phyloP scores from a whole-genome alignment of 2,329 filamentous ascomycete genomes.

The Massarina eburnea region DNA sequence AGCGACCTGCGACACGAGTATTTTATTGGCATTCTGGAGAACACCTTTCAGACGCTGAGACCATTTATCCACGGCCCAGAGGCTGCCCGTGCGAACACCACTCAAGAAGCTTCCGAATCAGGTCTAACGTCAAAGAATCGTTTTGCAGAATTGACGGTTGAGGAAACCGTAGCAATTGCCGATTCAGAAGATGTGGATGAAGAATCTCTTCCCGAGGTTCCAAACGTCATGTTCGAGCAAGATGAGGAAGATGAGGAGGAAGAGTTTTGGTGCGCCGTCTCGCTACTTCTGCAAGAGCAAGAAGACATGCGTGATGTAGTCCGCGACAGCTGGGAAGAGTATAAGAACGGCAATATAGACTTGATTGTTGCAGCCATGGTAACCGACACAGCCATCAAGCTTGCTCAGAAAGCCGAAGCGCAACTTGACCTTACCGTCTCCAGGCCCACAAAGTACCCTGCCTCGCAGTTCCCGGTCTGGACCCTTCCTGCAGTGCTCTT shows the following conservation, averaged over 20 bases:
- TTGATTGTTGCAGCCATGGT: conserved; percentile 7
- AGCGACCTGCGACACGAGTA: conserved; percentile 4
- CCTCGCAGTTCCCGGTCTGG: not conserved
- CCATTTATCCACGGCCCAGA: not conserved
- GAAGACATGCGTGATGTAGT: not conserved
- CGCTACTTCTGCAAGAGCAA: conserved; percentile 2
- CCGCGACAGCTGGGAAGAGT: conserved; percentile 6
- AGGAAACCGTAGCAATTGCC: conserved; percentile 1
- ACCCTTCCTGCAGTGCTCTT: not conserved
- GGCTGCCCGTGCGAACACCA: not conserved
- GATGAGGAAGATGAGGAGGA: conserved; percentile 5
- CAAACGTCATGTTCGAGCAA: not conserved
- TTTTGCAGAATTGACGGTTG: conserved; percentile 5
- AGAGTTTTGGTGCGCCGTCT: conserved; percentile 6
- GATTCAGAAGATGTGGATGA: not conserved
- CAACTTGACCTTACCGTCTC: conserved; percentile 8
- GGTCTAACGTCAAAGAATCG: conserved; percentile 2
- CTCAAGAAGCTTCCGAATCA: not conserved
- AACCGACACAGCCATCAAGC: conserved; percentile 8
- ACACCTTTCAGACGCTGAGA: not conserved
- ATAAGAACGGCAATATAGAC: conserved; percentile 7
- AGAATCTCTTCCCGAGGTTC: not conserved
- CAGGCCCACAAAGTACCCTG: conserved; percentile 8
- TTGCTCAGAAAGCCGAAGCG: conserved; percentile 7
- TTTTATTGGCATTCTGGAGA: conserved; percentile 7